Percentiles rank a stretch among this genome's conserved stretches.
phyloP scores from a whole-genome alignment of 371 early-diverging fungal genomes.

The Circinella umbellata region DNA sequence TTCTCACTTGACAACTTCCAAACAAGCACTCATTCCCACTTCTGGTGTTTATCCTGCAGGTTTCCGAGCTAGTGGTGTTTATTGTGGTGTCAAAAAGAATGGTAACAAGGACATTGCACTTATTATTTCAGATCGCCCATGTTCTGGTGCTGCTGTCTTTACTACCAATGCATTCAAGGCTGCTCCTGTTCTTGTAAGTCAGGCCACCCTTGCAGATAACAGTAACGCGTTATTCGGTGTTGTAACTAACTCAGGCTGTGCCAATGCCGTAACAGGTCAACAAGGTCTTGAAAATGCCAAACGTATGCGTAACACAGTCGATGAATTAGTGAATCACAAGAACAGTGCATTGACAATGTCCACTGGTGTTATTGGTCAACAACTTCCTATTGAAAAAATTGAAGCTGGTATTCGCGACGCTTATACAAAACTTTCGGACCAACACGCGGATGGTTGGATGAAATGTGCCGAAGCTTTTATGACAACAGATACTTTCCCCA shows the following conservation, averaged over 20 bases:
- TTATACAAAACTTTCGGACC: slow-evolving; percentile 48
- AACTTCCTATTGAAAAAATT: slow-evolving; percentile 86
- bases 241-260: slow-evolving; percentile 92
- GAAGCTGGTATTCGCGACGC: slow-evolving; percentile 67
- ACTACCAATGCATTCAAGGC: slow-evolving; percentile 93
- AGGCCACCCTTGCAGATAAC: slow-evolving; percentile 61
- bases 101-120: slow-evolving; percentile 81
- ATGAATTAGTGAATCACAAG: slow-evolving; percentile 46
- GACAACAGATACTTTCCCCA: slow-evolving; percentile 98
- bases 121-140: slow-evolving; percentile 74
- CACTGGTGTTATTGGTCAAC: slow-evolving; percentile 97
- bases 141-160: slow-evolving; percentile 87
- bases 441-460: slow-evolving; percentile 76
- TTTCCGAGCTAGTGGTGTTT: slow-evolving; percentile 80
- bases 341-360: slow-evolving; percentile 84
- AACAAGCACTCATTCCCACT: slow-evolving; percentile 53
- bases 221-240: slow-evolving; percentile 65
- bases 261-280: slow-evolving; percentile 95
- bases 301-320: slow-evolving; percentile 68
- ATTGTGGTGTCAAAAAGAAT: slow-evolving; percentile 85
- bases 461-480: slow-evolving; percentile 86
- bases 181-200: slow-evolving; percentile 86
- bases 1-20: slow-evolving; percentile 36
- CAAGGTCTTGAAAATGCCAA: slow-evolving; percentile 83
- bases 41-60: slow-evolving; percentile 77